Evolutionary conservation across 805 yeast species (phyloP).

Genomic region (Kazachstania kunashirensis): DNA sequence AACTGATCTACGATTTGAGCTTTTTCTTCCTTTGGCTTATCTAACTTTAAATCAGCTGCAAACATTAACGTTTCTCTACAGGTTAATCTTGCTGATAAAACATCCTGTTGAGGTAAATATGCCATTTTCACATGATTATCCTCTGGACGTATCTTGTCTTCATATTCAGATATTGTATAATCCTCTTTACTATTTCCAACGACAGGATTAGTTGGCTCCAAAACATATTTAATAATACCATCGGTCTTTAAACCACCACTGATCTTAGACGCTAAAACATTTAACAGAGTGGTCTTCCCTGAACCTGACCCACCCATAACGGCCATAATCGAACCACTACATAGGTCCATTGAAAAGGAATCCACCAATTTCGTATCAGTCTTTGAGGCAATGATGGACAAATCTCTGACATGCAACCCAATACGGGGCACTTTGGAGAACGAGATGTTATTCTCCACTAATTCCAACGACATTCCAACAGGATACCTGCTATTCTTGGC

Average conservation of each 20-base stretch:
- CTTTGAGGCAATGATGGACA: conserved; percentile 22
- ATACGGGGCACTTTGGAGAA: conserved; percentile 18
- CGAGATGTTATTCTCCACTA: conserved; percentile 19
- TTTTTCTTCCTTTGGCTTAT: conserved; percentile 37
- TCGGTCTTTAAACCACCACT: conserved; percentile 32
- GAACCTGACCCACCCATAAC: conserved; percentile 84
- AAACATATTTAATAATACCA: conserved; percentile 34
- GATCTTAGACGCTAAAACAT: conserved; percentile 49
- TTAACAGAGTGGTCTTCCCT: conserved; percentile 74
- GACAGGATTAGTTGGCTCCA: conserved; percentile 6
- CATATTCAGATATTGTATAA: neutral
- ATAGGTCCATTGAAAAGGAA: conserved; percentile 49
- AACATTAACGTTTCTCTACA: conserved; percentile 58
- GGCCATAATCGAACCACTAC: conserved; percentile 58
- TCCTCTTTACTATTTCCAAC: neutral
- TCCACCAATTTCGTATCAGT: conserved; percentile 34
- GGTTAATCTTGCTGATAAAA: conserved; percentile 59
- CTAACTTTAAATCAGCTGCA: conserved; percentile 64
- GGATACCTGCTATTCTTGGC: too few relatives aligned
- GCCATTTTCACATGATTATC: conserved; percentile 28
- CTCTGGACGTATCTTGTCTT: neutral
- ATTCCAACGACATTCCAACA: conserved; percentile 4
- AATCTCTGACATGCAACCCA: conserved; percentile 18
- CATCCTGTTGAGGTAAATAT: conserved; percentile 69
- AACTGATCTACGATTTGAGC: conserved; percentile 45